Evolutionary conservation across 2,329 filamentous ascomycete species (phyloP), one percentile per base, ranked within the genome.

Genomic region (Aspergillus proliferans): DNA sequence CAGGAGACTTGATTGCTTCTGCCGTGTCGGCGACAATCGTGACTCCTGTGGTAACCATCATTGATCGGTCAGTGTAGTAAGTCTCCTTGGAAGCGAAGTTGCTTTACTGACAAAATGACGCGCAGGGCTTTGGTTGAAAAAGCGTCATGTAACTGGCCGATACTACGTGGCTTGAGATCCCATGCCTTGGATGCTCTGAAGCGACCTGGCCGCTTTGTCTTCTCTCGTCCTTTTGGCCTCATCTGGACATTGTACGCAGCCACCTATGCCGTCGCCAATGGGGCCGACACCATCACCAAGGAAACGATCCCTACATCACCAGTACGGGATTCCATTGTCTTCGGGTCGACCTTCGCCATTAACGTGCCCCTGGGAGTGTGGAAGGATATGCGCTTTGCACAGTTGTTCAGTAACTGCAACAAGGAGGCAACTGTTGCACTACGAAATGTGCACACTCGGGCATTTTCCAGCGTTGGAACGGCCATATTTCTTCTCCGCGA

Each of bases 221-320:
- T 62, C 45, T 67, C 62, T 47, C 67, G 68, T 7, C 69, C 69
- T 2, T 68, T 67, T 45, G 61, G 66, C 45, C 57, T 71, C 3
- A 64, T 71, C 36, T 70, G 68, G 57, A 65, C 71, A 46, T 75
- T 93, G 41, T 95, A 95, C 74, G 86, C 83, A 56, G 84, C 86
- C 56, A 95, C 90, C 48, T 95, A 94, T 72, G 72, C 89, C 12
- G 88, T 87, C 2, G 89, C 90, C 54, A 95, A 95, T 74, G 71
- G 78, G 9, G 79, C 93, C 63, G 90, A 95, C 72, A 95, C 89
- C 0, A 68, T 80, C 33, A 44, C 81, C 44, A 83, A 85, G 5
- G 86, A 85, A 3, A 54, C 81, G 3, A 65, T 71, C 36, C 70
- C 77, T 60, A 65, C 71, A 6, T 74, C 81, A 15, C 34, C 34